These are phyloP conservation scores for Medicago truncatula DNA, from an alignment of 306 rosid genomes.

Conservation along the genomic window DNA sequence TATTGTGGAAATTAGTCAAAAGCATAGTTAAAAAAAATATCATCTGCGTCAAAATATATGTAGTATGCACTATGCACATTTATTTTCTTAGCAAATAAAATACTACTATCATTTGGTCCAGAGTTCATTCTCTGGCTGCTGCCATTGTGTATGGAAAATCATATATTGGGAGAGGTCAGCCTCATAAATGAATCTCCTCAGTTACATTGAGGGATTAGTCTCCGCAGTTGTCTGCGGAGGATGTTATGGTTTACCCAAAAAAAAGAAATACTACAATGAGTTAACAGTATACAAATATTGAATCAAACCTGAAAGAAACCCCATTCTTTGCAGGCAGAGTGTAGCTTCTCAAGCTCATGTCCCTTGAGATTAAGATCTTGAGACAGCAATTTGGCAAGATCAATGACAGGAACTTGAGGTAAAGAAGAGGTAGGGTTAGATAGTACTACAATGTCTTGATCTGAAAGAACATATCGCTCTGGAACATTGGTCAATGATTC, in stretches of 20 bases:
- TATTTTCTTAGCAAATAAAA: not conserved
- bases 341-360: slow-evolving; percentile 42
- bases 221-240: too few species aligned
- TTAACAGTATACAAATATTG: not conserved
- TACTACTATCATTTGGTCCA: not conserved
- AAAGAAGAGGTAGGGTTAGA: not conserved
- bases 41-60: not conserved
- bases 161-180: too few species aligned
- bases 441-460: slow-evolving; percentile 14
- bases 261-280: too few species aligned
- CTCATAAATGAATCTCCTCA: not conserved
- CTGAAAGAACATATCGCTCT: slow-evolving; percentile 36
- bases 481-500: slow-evolving; percentile 31
- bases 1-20: not conserved
- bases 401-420: slow-evolving; percentile 49
- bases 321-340: slow-evolving; percentile 58
- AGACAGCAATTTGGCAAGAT: slow-evolving; percentile 45
- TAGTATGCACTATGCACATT: not conserved
- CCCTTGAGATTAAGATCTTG: slow-evolving; percentile 21
- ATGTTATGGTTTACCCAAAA: too few species aligned
- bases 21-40: not conserved
- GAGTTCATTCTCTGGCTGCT: too few species aligned
- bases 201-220: not conserved
- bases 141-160: too few species aligned
- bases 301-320: slow-evolving; percentile 59